Conservation (phyloP, 2,329 filamentous ascomycete species). For the Cladosporium sp. region DNA sequence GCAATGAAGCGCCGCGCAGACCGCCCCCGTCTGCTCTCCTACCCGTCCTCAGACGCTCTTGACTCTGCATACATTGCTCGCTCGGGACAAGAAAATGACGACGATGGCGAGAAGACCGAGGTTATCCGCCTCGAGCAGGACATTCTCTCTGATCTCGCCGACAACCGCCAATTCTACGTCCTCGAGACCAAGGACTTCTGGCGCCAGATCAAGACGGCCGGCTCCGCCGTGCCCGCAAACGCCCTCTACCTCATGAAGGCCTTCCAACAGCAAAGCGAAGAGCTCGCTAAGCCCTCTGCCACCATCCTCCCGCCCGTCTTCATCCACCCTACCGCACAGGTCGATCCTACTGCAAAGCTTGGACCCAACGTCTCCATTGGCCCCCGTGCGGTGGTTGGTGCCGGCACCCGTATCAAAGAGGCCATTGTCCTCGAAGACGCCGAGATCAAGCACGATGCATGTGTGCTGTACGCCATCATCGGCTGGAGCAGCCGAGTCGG, state of each 20-base stretch:
- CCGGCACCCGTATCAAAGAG: constrained; percentile 91
- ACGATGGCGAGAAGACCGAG: constrained; percentile 74
- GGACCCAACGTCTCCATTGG: constrained; percentile 96
- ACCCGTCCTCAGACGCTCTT: constrained; percentile 92
- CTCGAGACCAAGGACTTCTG: constrained; percentile 99
- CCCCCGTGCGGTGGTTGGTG: constrained; percentile 78
- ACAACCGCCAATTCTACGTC: constrained; percentile 97
- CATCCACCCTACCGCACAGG: constrained; percentile 86
- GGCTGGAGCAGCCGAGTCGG: constrained; percentile 95
- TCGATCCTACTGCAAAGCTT: constrained; percentile 93
- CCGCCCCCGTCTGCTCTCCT: constrained; percentile 86
- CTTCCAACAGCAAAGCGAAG: constrained; percentile 75
- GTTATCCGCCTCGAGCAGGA: constrained; percentile 96
- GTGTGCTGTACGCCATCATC: constrained; percentile 92
- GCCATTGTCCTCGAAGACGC: constrained; percentile 91
- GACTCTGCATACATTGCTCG: constrained; percentile 63
- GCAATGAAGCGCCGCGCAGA: constrained; percentile 95
- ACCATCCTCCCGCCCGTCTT: constrained; percentile 91
- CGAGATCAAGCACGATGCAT: constrained; percentile 96
- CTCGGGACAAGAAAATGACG: constrained; percentile 63
- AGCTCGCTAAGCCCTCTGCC: constrained; percentile 78
- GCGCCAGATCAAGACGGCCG: constrained; percentile 99
- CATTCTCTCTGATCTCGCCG: constrained; percentile 90
- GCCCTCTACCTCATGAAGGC: constrained; percentile 95
- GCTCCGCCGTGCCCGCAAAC: constrained; percentile 93